Evolutionary conservation across 2,329 filamentous ascomycete genomes (phyloP).

Genomic region (Colletotrichum liaoningense): DNA sequence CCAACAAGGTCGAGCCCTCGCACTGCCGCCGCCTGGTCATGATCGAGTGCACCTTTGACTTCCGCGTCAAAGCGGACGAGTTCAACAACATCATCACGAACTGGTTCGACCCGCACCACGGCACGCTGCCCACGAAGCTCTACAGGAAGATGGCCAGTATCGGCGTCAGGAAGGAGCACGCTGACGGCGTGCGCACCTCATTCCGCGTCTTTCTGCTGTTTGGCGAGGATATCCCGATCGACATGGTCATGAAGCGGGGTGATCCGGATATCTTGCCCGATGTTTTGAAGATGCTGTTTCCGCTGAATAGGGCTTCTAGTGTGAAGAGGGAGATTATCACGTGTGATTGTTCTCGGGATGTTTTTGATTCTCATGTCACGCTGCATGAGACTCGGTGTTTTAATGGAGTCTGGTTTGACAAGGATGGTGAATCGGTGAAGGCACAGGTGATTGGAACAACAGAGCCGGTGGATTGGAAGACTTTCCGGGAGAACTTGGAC

Average conservation of each 20-base stretch:
- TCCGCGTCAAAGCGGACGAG: neutral
- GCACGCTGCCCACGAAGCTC: neutral
- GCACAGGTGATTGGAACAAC: neutral
- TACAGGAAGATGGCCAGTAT: neutral
- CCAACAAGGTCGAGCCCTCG: neutral
- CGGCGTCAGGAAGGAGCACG: neutral
- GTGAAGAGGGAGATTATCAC: neutral
- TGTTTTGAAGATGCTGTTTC: neutral
- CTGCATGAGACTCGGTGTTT: neutral
- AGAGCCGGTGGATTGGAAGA: neutral
- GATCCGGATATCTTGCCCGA: too few species aligned
- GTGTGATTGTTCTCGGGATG: neutral
- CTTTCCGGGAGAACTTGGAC: neutral
- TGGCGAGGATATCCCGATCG: neutral
- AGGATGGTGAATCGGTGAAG: neutral
- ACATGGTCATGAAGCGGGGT: neutral
- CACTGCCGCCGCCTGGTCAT: neutral
- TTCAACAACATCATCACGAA: neutral
- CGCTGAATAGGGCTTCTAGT: neutral
- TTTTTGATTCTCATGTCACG: neutral
- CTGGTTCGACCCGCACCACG: neutral
- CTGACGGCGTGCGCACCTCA: neutral
- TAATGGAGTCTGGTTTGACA: neutral
- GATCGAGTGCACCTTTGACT: neutral
- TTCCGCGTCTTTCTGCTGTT: neutral